A percentile compares a stretch with the other conserved stretches of the same genome.
phyloP scores from a whole-genome alignment of 441 rosid genomes.

The Bruguiera hainesii region DNA sequence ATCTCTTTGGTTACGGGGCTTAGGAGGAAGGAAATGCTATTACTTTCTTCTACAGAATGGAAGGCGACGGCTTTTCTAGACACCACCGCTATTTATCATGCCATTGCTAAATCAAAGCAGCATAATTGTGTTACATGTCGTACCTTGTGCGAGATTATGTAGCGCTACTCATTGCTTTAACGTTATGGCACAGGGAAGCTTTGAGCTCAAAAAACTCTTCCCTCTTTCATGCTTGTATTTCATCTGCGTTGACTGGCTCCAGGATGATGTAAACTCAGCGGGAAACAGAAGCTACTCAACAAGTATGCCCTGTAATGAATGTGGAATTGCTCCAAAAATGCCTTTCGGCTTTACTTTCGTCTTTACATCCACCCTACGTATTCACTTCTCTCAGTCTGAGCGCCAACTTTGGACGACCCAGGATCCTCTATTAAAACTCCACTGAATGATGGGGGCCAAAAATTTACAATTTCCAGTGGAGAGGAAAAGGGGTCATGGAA shows the following conservation, averaged over 20 bases:
- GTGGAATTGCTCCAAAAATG: conserved; percentile 12
- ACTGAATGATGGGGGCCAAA: conserved; percentile 14
- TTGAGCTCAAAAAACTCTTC: conserved; percentile 2
- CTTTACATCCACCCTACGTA: neutral
- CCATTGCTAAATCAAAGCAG: no score
- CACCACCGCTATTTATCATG: no score
- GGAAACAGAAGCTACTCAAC: neutral
- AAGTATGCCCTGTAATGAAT: neutral
- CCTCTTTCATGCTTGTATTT: neutral
- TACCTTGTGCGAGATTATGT: no score
- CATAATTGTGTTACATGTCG: no score
- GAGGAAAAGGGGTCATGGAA: conserved; percentile 11
- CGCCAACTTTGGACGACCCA: conserved; percentile 14
- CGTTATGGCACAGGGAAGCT: no score
- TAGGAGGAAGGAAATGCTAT: conserved; percentile 47
- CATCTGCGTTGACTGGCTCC: conserved; percentile 2
- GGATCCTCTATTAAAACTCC: conserved; percentile 23
- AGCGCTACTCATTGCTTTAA: no score
- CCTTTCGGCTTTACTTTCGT: conserved; percentile 6
- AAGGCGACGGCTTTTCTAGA: conserved; percentile 33
- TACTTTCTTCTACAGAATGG: conserved; percentile 43
- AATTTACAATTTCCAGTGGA: conserved; percentile 35
- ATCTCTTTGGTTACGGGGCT: conserved; percentile 50
- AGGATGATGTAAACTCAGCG: neutral
- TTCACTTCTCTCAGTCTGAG: conserved; percentile 13